Evolutionary conservation across 176 grass and related monocot genomes (phyloP).

Genomic region (Avena insularis): DNA sequence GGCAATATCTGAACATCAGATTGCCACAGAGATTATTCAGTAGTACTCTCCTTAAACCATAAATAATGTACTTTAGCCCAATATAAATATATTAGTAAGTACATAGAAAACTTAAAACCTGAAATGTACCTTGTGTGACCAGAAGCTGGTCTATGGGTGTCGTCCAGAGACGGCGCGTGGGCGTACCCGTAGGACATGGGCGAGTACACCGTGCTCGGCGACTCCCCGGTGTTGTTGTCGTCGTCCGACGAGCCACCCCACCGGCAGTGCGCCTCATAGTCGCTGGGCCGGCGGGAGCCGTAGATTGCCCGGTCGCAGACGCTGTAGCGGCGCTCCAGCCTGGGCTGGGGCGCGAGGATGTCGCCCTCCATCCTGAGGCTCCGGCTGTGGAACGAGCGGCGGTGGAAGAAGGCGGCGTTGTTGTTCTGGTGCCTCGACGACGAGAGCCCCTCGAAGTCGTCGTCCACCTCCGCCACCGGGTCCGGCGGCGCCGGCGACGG

Average conservation of each 20-base stretch:
- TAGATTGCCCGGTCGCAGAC: slow-evolving; percentile 86
- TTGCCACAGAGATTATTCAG: neutral
- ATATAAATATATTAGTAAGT: neutral
- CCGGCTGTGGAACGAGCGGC: slow-evolving; percentile 91
- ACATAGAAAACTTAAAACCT: too few species aligned
- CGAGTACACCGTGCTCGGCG: slow-evolving; percentile 82
- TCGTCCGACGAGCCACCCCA: slow-evolving; percentile 85
- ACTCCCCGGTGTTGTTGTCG: slow-evolving; percentile 79
- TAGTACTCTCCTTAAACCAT: slow-evolving; percentile 9
- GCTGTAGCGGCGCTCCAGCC: slow-evolving; percentile 85
- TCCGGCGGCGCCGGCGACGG: slow-evolving; percentile 79
- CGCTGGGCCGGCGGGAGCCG: slow-evolving; percentile 71
- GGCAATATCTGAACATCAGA: slow-evolving; percentile 66
- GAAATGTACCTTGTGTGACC: slow-evolving; percentile 66
- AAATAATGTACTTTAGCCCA: neutral
- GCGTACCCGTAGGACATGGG: slow-evolving; percentile 85
- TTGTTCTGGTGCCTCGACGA: slow-evolving; percentile 52
- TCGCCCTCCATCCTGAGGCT: slow-evolving; percentile 90
- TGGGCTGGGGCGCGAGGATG: slow-evolving; percentile 70
- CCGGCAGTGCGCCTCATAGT: slow-evolving; percentile 79
- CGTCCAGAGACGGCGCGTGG: slow-evolving; percentile 63
- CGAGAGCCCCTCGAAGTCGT: slow-evolving; percentile 78
- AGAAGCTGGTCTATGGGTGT: slow-evolving; percentile 56
- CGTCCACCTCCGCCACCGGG: slow-evolving; percentile 81
- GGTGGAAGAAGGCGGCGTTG: slow-evolving; percentile 71